Conservation (phyloP, 305 asterid species). For the Solanum chacoense region DNA sequence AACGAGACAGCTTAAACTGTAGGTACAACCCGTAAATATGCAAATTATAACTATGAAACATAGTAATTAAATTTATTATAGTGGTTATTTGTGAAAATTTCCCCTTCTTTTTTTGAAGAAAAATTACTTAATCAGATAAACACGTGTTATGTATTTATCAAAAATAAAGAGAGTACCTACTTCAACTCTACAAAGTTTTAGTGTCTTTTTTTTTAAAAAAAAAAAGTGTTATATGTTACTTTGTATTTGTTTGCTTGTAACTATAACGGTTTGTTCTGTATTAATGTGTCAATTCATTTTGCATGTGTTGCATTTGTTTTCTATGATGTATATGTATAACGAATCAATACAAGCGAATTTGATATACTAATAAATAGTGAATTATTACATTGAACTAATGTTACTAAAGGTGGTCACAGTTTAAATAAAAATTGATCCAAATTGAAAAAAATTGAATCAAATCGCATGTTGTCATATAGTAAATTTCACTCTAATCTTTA, state of each 20-base stretch:
- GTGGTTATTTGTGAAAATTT: background rate
- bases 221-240: background rate
- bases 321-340: too few relatives aligned
- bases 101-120: too few relatives aligned
- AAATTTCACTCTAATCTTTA: background rate
- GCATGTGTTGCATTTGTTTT: background rate
- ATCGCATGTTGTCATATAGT: background rate
- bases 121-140: background rate
- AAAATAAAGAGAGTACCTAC: background rate
- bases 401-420: background rate
- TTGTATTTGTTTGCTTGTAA: background rate
- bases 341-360: background rate
- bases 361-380: background rate
- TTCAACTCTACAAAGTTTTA: background rate
- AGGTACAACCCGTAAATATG: rapidly evolving
- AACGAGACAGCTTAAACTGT: too few relatives aligned
- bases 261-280: background rate
- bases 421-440: background rate
- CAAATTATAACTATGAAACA: too few relatives aligned
- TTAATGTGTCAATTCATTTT: background rate
- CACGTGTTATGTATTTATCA: background rate
- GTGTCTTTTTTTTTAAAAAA: background rate
- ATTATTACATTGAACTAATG: background rate
- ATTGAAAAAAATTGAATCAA: too few relatives aligned
- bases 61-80: too few relatives aligned